Evolutionary conservation across 1,284 basidiomycete species (phyloP).

Genomic region (Ceratobasidium sp.): DNA sequence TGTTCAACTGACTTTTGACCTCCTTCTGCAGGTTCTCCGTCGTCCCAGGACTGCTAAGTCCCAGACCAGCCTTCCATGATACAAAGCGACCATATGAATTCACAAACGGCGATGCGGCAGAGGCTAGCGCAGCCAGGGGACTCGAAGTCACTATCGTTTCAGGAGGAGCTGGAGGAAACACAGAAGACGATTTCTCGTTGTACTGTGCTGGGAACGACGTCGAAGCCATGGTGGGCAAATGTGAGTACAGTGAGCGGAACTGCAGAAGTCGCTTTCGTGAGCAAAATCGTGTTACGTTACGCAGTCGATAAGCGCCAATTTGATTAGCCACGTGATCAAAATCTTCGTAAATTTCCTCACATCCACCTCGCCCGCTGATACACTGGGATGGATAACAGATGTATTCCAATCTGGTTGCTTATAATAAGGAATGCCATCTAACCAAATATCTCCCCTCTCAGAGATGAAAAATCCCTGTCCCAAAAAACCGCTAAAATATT

Average conservation of each 20-base stretch:
- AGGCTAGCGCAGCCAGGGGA: slow-evolving; percentile 54
- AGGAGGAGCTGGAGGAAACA: slow-evolving; percentile 5
- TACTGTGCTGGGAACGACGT: slow-evolving; percentile 26
- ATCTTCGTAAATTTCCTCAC: too few species aligned
- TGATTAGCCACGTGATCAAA: too few species aligned
- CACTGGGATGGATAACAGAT: too few species aligned
- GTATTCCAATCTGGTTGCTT: too few species aligned
- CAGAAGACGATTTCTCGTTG: slow-evolving; percentile 24
- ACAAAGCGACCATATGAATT: slow-evolving; percentile 79
- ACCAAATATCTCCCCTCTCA: too few species aligned
- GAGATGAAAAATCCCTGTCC: too few species aligned
- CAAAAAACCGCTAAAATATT: too few species aligned
- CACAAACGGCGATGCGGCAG: slow-evolving; percentile 68
- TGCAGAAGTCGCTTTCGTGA: slow-evolving; percentile 28
- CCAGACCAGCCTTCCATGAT: slow-evolving; percentile 83
- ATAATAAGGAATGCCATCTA: too few species aligned
- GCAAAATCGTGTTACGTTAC: slow-evolving; percentile 45
- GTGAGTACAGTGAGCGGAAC: neutral
- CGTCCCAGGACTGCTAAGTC: slow-evolving; percentile 88
- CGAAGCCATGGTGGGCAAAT: slow-evolving; percentile 29
- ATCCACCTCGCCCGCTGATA: too few species aligned
- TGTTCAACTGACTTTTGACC: slow-evolving; percentile 75
- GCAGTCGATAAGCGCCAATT: too few species aligned
- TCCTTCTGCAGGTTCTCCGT: slow-evolving; percentile 93
- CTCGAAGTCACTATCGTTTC: slow-evolving; percentile 27